Base-by-base conservation (phyloP, 73 alveolate genomes). In the Paramecium sonneborni region DNA sequence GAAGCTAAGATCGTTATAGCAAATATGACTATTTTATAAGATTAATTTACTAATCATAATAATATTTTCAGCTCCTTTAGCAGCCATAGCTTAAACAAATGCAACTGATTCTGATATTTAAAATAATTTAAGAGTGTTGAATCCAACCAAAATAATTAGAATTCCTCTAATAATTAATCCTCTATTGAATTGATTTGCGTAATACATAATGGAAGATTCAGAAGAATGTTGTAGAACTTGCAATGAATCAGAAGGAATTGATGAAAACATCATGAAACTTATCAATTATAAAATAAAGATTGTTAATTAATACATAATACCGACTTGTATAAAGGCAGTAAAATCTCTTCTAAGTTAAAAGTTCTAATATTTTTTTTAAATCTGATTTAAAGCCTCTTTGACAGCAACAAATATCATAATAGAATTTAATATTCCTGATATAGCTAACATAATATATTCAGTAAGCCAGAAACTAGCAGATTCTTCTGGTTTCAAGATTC, bases 71-170 rank as follows among this genome's bases (percentile, higher is more conserved):
- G 90, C 90, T 20, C 90, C 90, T 34, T 79, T 79, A 0, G 55
- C 74, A 18, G 90, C 90, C 90, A 79, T 79, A 11, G 90, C 90
- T 41, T 79, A 44, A 24, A 79, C 55, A 43, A 79, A 79, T 79
- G 90, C 90, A 21, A 79, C 90, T 43, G 90, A 79, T 43, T 39
- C 41, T 39, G 90, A 79, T 0, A 79, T 79, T 34, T 79, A 34
- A 79, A 41, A 79, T 39, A 79, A 23, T 79, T 46, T 79, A 18
- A 79, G 90, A 44, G 90, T 79, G 28, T 79, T 79, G 8, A 79
- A 79, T 2, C 56, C 76, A 11, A 79, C 56, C 26, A 79, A 30
- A 41, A 79, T 79, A 5, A 79, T 44, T 1, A 79, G 28, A 0
- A 41, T 15, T 79, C 76, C 90, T 44, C 76, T 79, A 0, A 79